Evolutionary conservation across 2,329 filamentous ascomycete species (phyloP), one percentile per base, ranked within the genome.

Genomic region (Sporothrix euskadiensis): DNA sequence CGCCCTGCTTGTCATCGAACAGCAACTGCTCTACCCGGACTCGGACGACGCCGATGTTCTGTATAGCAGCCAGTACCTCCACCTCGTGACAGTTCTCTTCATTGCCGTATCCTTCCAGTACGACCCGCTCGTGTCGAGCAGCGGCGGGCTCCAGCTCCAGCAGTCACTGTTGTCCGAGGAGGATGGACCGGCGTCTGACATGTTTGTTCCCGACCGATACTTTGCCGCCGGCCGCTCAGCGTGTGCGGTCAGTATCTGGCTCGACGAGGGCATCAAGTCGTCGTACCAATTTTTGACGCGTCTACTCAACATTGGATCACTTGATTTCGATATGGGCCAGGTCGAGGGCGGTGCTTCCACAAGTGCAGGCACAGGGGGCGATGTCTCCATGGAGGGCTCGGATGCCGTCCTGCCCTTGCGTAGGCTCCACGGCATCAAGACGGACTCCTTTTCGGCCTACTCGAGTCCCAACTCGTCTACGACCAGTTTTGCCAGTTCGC

Each of bases 41-140:
- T 59, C 57, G 30, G 79, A 80, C 26, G 79, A 80, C 59, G 76
- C 75, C 9, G 78, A 79, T n/a, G 71, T 71, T 6, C 75, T 80
- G 7, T 77, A 75, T 26, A 77, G 76, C 49, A 78, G 77, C 26
- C 79, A 80, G 68, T 79, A 80, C 47, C 73, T 80, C 2, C 79
- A 80, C 63, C 76, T 80, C 0, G 78, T 78, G 0, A 78, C 79
- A 0, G 75, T 80, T 2, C 69, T 80, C 1, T 80, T 80, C 47
- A 80, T 78, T 2, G 79, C 79, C n/a, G 79, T 79, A 9, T 80
- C 79, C 1, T 78, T 79, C 61, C 79, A 80, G 72, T 80, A 80
- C 71, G 79, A 80, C 54, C 79, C 79, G 5, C 74, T 80, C 9
- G 75, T 79, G 5, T 77, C 77, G 7, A 77, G 76, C 10, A 72